Evolutionary conservation across 2,329 filamentous ascomycete species (phyloP).

Genomic region (Phaeoacremonium minimum): DNA sequence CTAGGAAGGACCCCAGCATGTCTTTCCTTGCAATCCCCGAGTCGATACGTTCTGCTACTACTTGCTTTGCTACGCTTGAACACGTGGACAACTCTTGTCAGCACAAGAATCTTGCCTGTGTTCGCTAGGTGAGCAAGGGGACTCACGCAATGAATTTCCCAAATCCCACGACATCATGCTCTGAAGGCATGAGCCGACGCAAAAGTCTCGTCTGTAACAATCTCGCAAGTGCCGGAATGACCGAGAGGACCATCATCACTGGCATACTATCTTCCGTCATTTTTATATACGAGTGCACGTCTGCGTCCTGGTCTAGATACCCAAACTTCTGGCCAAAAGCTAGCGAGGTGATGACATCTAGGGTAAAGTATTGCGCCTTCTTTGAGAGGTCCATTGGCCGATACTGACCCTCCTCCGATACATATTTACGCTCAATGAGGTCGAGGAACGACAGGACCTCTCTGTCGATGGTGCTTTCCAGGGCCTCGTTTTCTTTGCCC

Average conservation of each 20-base stretch:
- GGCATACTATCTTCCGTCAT: conserved; percentile 24
- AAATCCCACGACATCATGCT: conserved; percentile 10
- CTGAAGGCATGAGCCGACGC: conserved; percentile 10
- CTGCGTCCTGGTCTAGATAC: conserved; percentile 37
- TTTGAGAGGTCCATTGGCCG: conserved; percentile 44
- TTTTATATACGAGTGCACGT: conserved; percentile 20
- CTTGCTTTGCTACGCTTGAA: conserved; percentile 14
- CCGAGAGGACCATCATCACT: conserved; percentile 22
- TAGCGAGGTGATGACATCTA: conserved; percentile 50
- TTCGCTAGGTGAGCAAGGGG: too few relatives aligned
- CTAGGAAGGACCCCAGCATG: conserved; percentile 35
- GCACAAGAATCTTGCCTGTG: too few relatives aligned
- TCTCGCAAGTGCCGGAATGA: conserved; percentile 9
- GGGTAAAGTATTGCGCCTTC: conserved; percentile 47
- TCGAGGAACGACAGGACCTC: conserved; percentile 18
- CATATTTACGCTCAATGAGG: conserved; percentile 37
- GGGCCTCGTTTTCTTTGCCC: conserved; percentile 20
- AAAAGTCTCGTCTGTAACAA: conserved; percentile 6
- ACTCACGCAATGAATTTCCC: conserved; percentile 10
- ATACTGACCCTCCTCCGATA: conserved; percentile 18
- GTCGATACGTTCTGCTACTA: conserved; percentile 21
- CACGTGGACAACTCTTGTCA: too few relatives aligned
- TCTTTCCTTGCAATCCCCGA: conserved; percentile 20
- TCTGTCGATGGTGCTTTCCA: conserved; percentile 17
- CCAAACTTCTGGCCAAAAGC: conserved; percentile 45